Conservation (phyloP, 768 basidiomycete species). For the Macrocybe gigantea region DNA sequence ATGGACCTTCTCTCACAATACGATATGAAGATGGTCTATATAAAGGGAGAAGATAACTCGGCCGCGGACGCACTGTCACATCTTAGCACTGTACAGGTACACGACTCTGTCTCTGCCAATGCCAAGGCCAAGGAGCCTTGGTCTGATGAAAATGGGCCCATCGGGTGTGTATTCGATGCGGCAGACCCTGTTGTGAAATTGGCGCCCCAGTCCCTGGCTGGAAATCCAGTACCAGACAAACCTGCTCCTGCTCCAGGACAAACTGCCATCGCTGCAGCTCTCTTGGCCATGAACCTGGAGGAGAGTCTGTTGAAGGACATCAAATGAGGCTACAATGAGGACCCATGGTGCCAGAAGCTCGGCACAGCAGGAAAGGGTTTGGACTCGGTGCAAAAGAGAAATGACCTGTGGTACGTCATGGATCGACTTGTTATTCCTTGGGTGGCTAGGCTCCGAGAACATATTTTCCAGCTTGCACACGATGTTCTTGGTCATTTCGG, state of each 20-base stretch:
- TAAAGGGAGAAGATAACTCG: constrained; percentile 26
- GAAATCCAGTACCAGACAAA: no score
- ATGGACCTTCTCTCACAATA: constrained; percentile 27
- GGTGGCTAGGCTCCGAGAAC: constrained; percentile 11
- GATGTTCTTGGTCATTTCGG: constrained; percentile 14
- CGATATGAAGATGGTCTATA: constrained; percentile 26
- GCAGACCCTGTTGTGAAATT: no score
- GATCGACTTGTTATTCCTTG: constrained; percentile 15
- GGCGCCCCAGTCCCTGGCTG: no score
- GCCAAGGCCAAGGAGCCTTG: no score
- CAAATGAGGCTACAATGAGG: neutral
- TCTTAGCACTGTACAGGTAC: no score
- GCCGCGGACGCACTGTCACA: constrained; percentile 28
- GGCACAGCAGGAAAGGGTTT: neutral
- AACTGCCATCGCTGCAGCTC: neutral
- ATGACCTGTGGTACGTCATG: constrained; percentile 17
- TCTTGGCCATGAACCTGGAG: neutral
- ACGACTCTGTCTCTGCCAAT: no score
- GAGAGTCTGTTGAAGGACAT: neutral
- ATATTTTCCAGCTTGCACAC: constrained; percentile 21
- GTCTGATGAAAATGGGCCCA: no score
- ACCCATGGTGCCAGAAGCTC: neutral
- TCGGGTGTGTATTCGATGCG: no score
- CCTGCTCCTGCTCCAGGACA: no score
- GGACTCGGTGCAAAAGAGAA: no score